These are phyloP conservation scores for Plantago lanceolata DNA, from an alignment of 305 asterid genomes.

Conservation along the genomic window DNA sequence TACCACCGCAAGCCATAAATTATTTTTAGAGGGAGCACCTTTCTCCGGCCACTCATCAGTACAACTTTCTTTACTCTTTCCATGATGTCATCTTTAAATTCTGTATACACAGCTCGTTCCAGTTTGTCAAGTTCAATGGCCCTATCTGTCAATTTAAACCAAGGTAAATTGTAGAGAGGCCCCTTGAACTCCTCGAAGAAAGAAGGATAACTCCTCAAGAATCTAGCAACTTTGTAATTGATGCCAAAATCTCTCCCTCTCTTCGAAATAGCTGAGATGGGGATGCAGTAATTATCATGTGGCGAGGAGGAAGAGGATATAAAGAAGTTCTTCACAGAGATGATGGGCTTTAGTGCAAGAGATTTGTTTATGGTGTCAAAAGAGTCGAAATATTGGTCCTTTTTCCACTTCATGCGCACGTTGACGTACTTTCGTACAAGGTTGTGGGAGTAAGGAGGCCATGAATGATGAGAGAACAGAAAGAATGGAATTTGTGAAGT, in stretches of 20 bases:
- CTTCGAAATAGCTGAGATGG: conserved; percentile 64
- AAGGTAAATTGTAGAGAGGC: conserved; percentile 60
- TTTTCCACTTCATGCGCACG: conserved; percentile 88
- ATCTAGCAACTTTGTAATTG: conserved; percentile 55
- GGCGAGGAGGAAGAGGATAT: conserved; percentile 53
- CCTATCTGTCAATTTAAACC: conserved; percentile 65
- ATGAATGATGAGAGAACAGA: conserved; percentile 10
- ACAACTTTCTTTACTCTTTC: conserved; percentile 63
- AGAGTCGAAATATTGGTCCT: conserved; percentile 58
- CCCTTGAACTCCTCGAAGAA: conserved; percentile 79
- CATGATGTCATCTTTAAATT: conserved; percentile 46
- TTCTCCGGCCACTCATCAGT: conserved; percentile 58
- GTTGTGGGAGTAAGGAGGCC: conserved; percentile 26
- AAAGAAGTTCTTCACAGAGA: conserved; percentile 59
- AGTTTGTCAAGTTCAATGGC: conserved; percentile 65
- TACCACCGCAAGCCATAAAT: conserved; percentile 69
- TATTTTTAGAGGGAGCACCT: conserved; percentile 61
- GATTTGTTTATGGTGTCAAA: conserved; percentile 73
- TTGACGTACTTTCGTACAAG: conserved; percentile 53
- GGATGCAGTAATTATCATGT: conserved; percentile 50
- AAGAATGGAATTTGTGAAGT: conserved; percentile 12
- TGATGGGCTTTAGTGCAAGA: conserved; percentile 56
- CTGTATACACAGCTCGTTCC: conserved; percentile 50
- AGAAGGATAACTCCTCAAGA: conserved; percentile 75
- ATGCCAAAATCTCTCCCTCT: conserved; percentile 48